Conservation (phyloP, 148 eudicot genomes). For the Vaccinium corymbosum region DNA sequence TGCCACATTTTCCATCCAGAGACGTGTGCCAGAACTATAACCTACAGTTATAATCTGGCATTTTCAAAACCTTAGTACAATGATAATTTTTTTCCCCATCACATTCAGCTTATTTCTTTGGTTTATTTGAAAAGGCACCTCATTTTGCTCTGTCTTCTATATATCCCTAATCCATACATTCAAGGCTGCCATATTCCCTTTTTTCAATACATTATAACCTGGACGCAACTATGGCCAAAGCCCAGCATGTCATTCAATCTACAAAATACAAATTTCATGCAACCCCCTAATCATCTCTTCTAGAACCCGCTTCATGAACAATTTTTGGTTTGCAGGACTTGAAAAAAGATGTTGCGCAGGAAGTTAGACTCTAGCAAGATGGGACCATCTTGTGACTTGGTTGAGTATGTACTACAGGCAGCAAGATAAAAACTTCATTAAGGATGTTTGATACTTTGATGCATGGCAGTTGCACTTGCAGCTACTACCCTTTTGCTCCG, state of each 20-base stretch:
- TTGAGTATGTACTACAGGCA: not conserved
- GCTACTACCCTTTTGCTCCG: not conserved
- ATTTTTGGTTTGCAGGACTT: not conserved
- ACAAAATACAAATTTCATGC: not conserved
- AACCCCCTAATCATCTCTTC: not conserved
- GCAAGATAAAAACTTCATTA: not conserved
- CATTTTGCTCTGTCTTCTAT: not conserved
- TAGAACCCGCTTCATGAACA: not conserved
- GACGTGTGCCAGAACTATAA: not conserved
- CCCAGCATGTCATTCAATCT: not conserved
- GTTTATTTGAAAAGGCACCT: not conserved
- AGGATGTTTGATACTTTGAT: not conserved
- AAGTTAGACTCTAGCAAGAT: not conserved
- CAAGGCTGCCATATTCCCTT: not conserved
- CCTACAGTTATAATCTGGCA: not conserved
- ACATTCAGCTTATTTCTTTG: not conserved
- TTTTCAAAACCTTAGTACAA: not conserved
- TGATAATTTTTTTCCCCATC: not conserved
- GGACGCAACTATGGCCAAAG: not conserved
- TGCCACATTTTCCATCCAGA: not conserved
- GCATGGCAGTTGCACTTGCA: not conserved
- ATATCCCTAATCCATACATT: not conserved
- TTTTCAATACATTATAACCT: not conserved
- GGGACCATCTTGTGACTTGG: not conserved
- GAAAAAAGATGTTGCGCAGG: not conserved